Percentiles rank a stretch among this genome's conserved stretches.
phyloP scores from a whole-genome alignment of 495 filamentous ascomycete genomes.

The Xylaria sp. region DNA sequence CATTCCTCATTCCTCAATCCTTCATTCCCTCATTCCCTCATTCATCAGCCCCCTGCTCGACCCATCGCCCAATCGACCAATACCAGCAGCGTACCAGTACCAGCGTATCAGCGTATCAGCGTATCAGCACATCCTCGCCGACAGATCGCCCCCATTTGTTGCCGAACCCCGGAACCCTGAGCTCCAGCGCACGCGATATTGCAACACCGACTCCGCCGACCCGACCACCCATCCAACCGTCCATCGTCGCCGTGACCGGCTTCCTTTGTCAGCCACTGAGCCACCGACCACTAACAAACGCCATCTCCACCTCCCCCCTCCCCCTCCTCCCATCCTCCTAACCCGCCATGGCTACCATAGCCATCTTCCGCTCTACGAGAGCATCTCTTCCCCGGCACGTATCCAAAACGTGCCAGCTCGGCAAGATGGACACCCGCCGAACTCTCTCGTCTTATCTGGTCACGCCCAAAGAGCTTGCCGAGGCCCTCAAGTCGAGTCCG shows the following conservation, averaged over 20 bases:
- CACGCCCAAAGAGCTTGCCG: slow-evolving; percentile 78
- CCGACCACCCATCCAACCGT: not conserved
- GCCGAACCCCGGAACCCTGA: slow-evolving; percentile 14
- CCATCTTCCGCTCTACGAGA: slow-evolving; percentile 47
- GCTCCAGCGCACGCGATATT: slow-evolving; percentile 25
- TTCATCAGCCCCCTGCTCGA: too few species aligned
- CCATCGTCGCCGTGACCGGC: slow-evolving; percentile 1
- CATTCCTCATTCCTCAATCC: too few species aligned
- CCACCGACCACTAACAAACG: not conserved
- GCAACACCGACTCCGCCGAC: slow-evolving; percentile 16
- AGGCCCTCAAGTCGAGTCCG: slow-evolving; percentile 79
- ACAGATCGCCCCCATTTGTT: slow-evolving; percentile 9
- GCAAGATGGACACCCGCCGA: slow-evolving; percentile 38
- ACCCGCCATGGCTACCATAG: slow-evolving; percentile 46
- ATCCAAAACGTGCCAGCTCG: slow-evolving; percentile 32
- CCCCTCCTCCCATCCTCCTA: not conserved
- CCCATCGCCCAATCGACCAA: not conserved
- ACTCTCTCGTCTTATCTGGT: slow-evolving; percentile 82
- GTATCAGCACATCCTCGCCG: too few species aligned
- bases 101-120: too few species aligned
- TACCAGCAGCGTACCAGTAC: not conserved
- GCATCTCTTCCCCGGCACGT: slow-evolving; percentile 41
- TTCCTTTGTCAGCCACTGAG: slow-evolving; percentile 7
- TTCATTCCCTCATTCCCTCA: too few species aligned
- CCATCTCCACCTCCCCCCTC: not conserved